Evolutionary conservation across 371 early-diverging fungal species (phyloP), one percentile per base, ranked within the genome.

Genomic region (Rhizopus microsporus): DNA sequence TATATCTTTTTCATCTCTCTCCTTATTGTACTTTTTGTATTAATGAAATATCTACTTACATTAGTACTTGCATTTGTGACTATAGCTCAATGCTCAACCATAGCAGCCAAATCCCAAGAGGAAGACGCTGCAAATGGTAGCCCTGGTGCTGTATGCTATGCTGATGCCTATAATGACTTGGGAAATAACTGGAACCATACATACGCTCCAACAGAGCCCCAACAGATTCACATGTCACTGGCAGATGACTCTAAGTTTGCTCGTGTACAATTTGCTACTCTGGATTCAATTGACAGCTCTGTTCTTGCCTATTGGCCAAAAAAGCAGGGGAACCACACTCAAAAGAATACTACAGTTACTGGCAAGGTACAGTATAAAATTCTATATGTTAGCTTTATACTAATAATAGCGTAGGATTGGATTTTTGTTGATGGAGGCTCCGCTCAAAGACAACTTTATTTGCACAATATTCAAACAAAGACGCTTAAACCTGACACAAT

Each of bases 261-360:
- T n/a, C 71, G 63, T 38, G 62, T 78, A 5, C 66, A 75, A 54
- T 78, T 78, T 48, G 69, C 76, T 39, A 78, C 78, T 7, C 29
- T 65, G 32, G 59, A 43, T 0, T 33, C 52, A 17, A 51, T 71
- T 15, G 17, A 63, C 3, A 32, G 54, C 4, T 60, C 70, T n/a
- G 33, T 63, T 3, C 46, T 78, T n/a, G 38, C 51, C 17, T 78
- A 78, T 43, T 78, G 78, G 78, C 68, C 75, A n/a, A 71, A 69
- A 42, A 56, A 30, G 5, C 10, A 63, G 2, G 46, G 46, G 7
- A 5, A 7, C 8, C 29, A 15, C 40, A 17, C 50, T 12, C 15
- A 32, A 17, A 33, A 48, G 30, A 31, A 37, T 7, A 37, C 47
- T 7, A 42, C 48, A 15, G 35, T 60, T 34, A n/a, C 39, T 16